These are phyloP conservation scores for Aspergillus texensis DNA, from an alignment of 2,329 filamentous ascomycete species.

Conservation along the genomic window DNA sequence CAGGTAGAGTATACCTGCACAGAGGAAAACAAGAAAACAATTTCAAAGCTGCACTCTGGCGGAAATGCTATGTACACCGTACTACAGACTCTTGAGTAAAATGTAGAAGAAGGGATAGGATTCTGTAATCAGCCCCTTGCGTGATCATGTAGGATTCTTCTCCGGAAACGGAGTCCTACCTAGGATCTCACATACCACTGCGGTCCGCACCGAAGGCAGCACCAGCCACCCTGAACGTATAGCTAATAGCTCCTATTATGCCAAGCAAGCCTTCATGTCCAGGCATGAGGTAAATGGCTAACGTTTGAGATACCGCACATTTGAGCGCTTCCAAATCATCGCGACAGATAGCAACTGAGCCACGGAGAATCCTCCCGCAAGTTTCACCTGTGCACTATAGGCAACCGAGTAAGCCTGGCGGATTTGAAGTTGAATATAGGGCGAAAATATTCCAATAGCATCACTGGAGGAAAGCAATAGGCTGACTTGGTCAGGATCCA, in stretches of 20 bases:
- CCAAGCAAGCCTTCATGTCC: neutral
- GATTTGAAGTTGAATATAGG: constrained; percentile 7
- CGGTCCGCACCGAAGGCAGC: neutral
- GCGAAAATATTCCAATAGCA: constrained; percentile 7
- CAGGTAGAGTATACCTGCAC: neutral
- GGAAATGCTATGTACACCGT: no score
- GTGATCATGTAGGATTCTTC: neutral
- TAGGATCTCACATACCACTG: neutral
- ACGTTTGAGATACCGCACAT: neutral
- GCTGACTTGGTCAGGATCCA: constrained; percentile 7
- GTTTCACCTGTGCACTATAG: constrained; percentile 25
- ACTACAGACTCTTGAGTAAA: no score
- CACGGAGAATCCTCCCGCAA: constrained; percentile 17
- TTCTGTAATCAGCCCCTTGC: neutral
- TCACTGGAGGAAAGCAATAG: constrained; percentile 7
- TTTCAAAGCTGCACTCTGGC: neutral
- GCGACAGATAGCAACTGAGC: constrained; percentile 16
- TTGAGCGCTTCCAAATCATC: constrained; percentile 21
- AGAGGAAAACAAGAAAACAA: neutral
- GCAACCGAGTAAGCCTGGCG: constrained; percentile 17
- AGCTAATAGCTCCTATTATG: no score
- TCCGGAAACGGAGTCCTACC: neutral
- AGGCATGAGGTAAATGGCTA: neutral
- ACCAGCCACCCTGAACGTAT: neutral
- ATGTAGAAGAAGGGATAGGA: neutral